Evolutionary conservation across 192 early-diverging fungal species (phyloP).

Genomic region (Backusella macrospora): DNA sequence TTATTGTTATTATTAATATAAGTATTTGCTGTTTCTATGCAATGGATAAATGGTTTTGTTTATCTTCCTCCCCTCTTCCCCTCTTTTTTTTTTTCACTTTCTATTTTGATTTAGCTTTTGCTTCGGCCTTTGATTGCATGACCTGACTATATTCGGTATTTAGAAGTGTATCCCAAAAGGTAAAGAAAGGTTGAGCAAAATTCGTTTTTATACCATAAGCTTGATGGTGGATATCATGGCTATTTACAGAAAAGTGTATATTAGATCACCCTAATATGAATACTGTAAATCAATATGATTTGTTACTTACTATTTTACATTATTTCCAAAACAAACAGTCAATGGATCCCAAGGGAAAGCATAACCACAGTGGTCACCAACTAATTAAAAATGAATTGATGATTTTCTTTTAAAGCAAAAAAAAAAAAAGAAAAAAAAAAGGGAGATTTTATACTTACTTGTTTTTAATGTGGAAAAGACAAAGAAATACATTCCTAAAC

Average conservation of each 20-base stretch:
- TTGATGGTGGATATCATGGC: constrained; percentile 65
- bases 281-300: background rate
- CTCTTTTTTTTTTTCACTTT: background rate
- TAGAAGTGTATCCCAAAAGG: constrained; percentile 74
- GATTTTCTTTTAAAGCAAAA: background rate
- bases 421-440: constrained; percentile 1
- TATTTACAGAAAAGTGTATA: constrained; percentile 16
- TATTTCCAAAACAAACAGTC: constrained; percentile 67
- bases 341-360: constrained; percentile 75
- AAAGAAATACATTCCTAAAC: constrained; percentile 68
- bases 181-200: constrained; percentile 77
- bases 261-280: background rate
- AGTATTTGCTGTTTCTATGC: background rate
- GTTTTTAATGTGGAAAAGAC: constrained; percentile 76
- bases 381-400: constrained; percentile 30
- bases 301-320: constrained; percentile 68
- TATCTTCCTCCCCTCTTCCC: too few species aligned
- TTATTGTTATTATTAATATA: background rate
- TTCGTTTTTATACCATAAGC: constrained; percentile 61
- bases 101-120: background rate
- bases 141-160: constrained; percentile 24
- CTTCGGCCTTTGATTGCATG: constrained; percentile 12
- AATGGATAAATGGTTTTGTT: background rate
- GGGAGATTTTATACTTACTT: constrained; percentile 19
- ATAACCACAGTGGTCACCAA: constrained; percentile 86